Evolutionary conservation across 495 filamentous ascomycete species (phyloP).

Genomic region (Tuber magnatum): DNA sequence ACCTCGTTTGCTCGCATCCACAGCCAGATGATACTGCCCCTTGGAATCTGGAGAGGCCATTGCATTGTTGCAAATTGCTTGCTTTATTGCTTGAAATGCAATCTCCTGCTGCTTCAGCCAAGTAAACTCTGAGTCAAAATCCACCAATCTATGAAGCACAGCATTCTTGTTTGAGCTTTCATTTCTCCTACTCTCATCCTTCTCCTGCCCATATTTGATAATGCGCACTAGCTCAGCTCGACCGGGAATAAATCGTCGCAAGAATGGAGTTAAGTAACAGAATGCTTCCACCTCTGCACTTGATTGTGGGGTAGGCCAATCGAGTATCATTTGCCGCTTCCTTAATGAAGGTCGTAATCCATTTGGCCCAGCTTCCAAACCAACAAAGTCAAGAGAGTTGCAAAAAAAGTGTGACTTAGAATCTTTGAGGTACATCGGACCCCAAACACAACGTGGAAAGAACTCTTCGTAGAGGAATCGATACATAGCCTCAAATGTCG

Average conservation of each 20-base stretch:
- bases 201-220: not conserved
- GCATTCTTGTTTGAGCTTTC: no score
- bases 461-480: not conserved
- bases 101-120: not conserved
- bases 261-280: not conserved
- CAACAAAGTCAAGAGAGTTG: not conserved
- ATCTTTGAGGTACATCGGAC: not conserved
- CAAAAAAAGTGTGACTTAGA: not conserved
- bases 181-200: no score
- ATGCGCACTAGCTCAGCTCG: not conserved
- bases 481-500: not conserved
- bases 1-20: not conserved
- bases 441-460: not conserved
- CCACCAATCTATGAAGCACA: no score
- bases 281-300: not conserved
- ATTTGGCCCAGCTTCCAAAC: not conserved
- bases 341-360: not conserved
- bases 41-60: not conserved
- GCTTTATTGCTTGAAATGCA: not conserved
- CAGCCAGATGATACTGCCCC: conserved; percentile 7
- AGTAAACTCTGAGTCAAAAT: not conserved
- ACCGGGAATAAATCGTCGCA: not conserved
- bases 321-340: not conserved
- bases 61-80: not conserved
- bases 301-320: not conserved